These are phyloP conservation scores for Protomyces inundatus DNA, from an alignment of 1,139 yeast species.

Conservation along the genomic window DNA sequence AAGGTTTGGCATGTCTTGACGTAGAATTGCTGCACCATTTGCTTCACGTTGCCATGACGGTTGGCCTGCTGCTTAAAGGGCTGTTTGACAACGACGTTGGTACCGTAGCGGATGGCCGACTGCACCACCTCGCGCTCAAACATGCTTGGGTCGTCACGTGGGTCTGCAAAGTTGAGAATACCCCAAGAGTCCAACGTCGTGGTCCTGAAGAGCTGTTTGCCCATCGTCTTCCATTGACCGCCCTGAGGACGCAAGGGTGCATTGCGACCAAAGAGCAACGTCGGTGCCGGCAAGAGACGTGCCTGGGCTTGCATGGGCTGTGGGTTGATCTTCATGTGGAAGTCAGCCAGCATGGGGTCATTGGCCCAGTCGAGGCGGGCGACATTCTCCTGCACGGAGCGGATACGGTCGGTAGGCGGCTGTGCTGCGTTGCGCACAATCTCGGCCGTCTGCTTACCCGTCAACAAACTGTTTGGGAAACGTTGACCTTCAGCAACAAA, in stretches of 20 bases:
- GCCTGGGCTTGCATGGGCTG: slow-evolving; percentile 26
- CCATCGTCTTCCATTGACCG: slow-evolving; percentile 30
- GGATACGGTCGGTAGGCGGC: slow-evolving; percentile 11
- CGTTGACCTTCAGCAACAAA: slow-evolving; percentile 28
- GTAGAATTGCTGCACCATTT: slow-evolving; percentile 23
- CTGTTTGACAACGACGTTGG: slow-evolving; percentile 1
- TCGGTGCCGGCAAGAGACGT: slow-evolving; percentile 29
- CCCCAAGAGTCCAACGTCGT: slow-evolving; percentile 29
- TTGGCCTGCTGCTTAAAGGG: slow-evolving; percentile 19
- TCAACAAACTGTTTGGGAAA: slow-evolving; percentile 27
- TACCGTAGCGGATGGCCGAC: not conserved
- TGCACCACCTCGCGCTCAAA: slow-evolving; percentile 5
- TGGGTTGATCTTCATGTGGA: slow-evolving; percentile 22
- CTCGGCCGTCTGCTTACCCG: slow-evolving; percentile 28
- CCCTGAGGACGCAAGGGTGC: slow-evolving; percentile 22
- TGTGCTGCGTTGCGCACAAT: slow-evolving; percentile 21
- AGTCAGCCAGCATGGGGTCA: slow-evolving; percentile 28
- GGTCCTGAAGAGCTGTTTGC: slow-evolving; percentile 26
- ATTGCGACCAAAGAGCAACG: slow-evolving; percentile 23
- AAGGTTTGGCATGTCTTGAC: slow-evolving; percentile 26
- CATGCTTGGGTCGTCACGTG: slow-evolving; percentile 15
- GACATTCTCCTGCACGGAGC: slow-evolving; percentile 24
- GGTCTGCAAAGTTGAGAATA: slow-evolving; percentile 27
- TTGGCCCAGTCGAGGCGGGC: slow-evolving; percentile 25
- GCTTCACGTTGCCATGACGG: slow-evolving; percentile 15